A percentile compares a stretch with the other conserved stretches of the same genome.
Evolutionary conservation across 2,329 filamentous ascomycete genomes (phyloP).

Genomic region (Seiridium cupressi): DNA sequence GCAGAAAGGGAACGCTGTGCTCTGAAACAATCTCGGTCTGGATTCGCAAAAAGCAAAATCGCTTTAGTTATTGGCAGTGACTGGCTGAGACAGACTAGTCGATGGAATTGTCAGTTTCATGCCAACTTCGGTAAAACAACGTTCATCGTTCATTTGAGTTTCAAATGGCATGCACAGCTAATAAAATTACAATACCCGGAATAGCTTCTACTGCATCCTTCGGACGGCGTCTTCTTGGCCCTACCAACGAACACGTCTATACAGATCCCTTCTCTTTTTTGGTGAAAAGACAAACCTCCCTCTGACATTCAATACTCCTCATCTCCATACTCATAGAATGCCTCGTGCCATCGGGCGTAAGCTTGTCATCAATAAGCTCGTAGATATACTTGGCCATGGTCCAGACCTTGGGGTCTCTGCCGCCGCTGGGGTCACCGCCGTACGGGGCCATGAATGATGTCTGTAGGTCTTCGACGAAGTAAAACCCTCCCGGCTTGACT

Average conservation of each 20-base stretch:
- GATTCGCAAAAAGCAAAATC: too few species aligned
- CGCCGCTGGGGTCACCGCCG: slow-evolving; percentile 20
- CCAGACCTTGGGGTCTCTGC: slow-evolving; percentile 16
- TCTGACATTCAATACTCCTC: slow-evolving; percentile 26
- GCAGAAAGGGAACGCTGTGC: too few species aligned
- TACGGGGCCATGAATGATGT: slow-evolving; percentile 24
- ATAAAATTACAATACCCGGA: not conserved
- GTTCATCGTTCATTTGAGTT: too few species aligned
- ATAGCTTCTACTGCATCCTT: not conserved
- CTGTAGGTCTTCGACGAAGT: slow-evolving; percentile 33
- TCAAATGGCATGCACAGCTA: not conserved
- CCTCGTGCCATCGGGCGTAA: slow-evolving; percentile 13
- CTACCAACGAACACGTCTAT: not conserved
- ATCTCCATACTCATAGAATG: slow-evolving; percentile 22
- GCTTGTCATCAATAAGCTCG: slow-evolving; percentile 23
- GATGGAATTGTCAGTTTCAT: too few species aligned
- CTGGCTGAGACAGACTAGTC: too few species aligned
- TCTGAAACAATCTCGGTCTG: too few species aligned
- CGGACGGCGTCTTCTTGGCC: not conserved
- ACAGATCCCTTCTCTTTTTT: slow-evolving; percentile 16
- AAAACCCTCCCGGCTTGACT: slow-evolving; percentile 33
- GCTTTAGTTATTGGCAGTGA: too few species aligned
- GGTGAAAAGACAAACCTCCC: slow-evolving; percentile 24
- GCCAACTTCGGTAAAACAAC: too few species aligned
- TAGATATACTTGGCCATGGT: slow-evolving; percentile 26